Conservation (phyloP, 176 grass and related monocot genomes). For the Cenchrus fungigraminus region DNA sequence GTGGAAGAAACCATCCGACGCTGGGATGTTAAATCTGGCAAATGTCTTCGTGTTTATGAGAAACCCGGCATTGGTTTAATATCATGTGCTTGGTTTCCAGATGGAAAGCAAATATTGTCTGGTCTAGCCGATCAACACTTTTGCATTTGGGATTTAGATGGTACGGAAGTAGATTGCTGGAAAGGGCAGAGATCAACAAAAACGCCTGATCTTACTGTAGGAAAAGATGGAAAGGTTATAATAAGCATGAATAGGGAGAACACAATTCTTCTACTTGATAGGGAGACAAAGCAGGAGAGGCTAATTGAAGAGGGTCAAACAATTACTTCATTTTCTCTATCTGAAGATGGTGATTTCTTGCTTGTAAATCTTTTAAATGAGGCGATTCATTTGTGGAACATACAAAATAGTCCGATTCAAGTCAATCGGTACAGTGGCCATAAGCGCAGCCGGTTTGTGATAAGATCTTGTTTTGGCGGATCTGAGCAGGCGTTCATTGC, state of each 20-base stretch:
- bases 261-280: conserved; percentile 68
- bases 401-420: conserved; percentile 67
- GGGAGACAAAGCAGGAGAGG: conserved; percentile 66
- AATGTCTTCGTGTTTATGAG: conserved; percentile 78
- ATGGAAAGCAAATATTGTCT: conserved; percentile 68
- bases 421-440: conserved; percentile 73
- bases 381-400: conserved; percentile 93
- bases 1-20: conserved; percentile 73
- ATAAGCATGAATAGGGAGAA: conserved; percentile 63
- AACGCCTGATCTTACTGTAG: conserved; percentile 62
- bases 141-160: conserved; percentile 65
- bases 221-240: conserved; percentile 67
- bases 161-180: conserved; percentile 67
- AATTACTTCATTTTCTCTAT: conserved; percentile 87
- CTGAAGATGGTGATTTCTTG: conserved; percentile 80
- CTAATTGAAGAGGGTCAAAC: conserved; percentile 66
- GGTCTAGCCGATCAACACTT: conserved; percentile 55
- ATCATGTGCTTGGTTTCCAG: conserved; percentile 77
- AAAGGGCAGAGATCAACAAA: conserved; percentile 64
- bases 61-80: conserved; percentile 55
- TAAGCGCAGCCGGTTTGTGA: conserved; percentile 72
- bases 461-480: conserved; percentile 97
- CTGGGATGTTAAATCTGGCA: conserved; percentile 78
- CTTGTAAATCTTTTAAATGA: conserved; percentile 71
- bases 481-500: conserved; percentile 86